phyloP scores from a whole-genome alignment of 2,329 filamentous ascomycete species.

The Arthrobotrys sinensis region DNA sequence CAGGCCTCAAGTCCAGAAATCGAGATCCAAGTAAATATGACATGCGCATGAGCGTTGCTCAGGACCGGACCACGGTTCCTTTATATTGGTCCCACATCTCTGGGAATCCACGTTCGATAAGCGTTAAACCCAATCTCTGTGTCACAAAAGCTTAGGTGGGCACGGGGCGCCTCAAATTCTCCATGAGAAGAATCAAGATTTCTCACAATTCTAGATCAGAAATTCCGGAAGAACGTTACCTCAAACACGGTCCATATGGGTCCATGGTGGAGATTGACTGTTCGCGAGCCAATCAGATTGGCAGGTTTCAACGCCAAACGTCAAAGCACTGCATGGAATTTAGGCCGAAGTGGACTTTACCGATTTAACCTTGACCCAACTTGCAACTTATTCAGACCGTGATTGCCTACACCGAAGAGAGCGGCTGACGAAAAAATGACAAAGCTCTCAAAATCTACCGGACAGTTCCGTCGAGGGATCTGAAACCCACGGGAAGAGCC shows the following conservation, averaged over 20 bases:
- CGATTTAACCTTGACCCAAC: slow-evolving; percentile 7
- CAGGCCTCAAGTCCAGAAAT: no score
- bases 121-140: neutral
- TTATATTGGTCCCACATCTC: slow-evolving; percentile 13
- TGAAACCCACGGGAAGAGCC: no score
- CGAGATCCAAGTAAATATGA: neutral
- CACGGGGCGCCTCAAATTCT: neutral
- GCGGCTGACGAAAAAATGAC: neutral
- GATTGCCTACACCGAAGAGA: slow-evolving; percentile 32
- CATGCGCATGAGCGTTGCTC: no score
- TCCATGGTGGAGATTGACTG: slow-evolving; percentile 35
- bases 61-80: neutral
- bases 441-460: neutral
- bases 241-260: neutral
- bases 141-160: neutral
- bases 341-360: slow-evolving; percentile 31
- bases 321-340: slow-evolving; percentile 43
- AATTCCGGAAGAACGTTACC: no score
- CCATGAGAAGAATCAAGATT: neutral
- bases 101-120: slow-evolving; percentile 1
- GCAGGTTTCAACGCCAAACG: slow-evolving; percentile 27
- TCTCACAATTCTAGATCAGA: slow-evolving; percentile 24
- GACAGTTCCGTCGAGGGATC: neutral
- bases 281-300: slow-evolving; percentile 26
- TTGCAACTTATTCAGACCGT: slow-evolving; percentile 25